Evolutionary conservation across 805 yeast species (phyloP).

Genomic region (Novakomyces olei): DNA sequence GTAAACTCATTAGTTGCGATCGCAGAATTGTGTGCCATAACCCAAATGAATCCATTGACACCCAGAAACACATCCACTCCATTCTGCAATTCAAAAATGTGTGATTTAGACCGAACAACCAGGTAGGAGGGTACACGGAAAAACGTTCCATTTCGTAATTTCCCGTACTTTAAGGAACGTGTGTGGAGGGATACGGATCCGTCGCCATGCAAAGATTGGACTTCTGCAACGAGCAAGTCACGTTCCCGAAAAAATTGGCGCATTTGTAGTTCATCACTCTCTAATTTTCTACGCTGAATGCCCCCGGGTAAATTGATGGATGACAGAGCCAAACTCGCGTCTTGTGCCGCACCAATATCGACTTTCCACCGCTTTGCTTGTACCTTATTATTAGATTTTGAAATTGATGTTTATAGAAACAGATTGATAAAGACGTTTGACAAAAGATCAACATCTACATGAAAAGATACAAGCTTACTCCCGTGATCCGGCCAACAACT

Average conservation of each 20-base stretch:
- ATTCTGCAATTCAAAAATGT: constrained; percentile 80
- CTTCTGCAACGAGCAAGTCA: constrained; percentile 78
- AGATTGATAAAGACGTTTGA: too few species aligned
- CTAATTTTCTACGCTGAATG: constrained; percentile 75
- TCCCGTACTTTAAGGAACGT: constrained; percentile 85
- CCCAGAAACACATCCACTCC: constrained; percentile 77
- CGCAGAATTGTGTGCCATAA: constrained; percentile 28
- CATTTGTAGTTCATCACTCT: constrained; percentile 92
- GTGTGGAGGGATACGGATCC: constrained; percentile 91
- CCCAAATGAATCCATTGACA: constrained; percentile 87
- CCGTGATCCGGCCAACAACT: constrained; percentile 77
- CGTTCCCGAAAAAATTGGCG: constrained; percentile 85
- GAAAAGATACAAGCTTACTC: too few species aligned
- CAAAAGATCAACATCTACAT: too few species aligned
- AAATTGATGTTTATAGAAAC: too few species aligned
- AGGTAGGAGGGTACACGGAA: constrained; percentile 62
- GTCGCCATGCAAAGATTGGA: constrained; percentile 68
- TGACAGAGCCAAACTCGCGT: constrained; percentile 80
- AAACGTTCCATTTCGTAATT: constrained; percentile 74
- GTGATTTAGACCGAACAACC: constrained; percentile 67
- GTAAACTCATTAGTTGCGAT: constrained; percentile 44
- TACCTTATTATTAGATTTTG: too few species aligned
- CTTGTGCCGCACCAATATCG: constrained; percentile 85
- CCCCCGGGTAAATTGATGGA: constrained; percentile 97
- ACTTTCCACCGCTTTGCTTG: constrained; percentile 92